phyloP scores from a whole-genome alignment of 2,329 filamentous ascomycete species.

The Fusarium agapanthi region DNA sequence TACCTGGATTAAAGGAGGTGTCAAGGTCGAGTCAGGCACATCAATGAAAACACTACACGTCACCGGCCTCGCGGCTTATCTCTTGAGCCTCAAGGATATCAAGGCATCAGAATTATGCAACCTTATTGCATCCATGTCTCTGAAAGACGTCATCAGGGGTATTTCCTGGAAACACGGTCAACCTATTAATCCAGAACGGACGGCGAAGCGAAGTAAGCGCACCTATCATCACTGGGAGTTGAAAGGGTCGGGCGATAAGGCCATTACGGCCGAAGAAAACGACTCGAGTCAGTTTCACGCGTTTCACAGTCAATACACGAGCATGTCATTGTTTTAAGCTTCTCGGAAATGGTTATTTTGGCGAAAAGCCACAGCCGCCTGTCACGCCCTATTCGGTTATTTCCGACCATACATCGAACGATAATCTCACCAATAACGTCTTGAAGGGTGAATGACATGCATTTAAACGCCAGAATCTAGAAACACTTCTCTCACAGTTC shows the following conservation, averaged over 20 bases:
- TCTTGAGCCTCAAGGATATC: background rate
- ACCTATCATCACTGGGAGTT: background rate
- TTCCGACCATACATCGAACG: background rate
- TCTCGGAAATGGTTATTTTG: slow-evolving; percentile 3
- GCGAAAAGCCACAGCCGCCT: slow-evolving; percentile 7
- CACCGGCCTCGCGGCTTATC: background rate
- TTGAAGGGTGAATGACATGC: background rate
- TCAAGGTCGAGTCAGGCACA: background rate
- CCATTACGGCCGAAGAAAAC: background rate
- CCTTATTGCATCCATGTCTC: background rate
- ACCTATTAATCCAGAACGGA: background rate
- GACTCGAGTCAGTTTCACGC: slow-evolving; percentile 1
- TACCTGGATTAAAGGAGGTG: background rate
- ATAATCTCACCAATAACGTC: background rate
- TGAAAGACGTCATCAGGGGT: background rate
- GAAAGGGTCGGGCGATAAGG: background rate
- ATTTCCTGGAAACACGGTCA: background rate
- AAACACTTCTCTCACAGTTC: slow-evolving; percentile 5
- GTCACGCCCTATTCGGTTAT: slow-evolving; percentile 5
- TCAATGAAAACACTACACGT: background rate
- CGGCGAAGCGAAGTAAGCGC: background rate
- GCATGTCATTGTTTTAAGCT: slow-evolving; percentile 16
- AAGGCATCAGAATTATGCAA: background rate
- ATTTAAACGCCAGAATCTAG: background rate
- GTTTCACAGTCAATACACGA: slow-evolving; percentile 15